These are phyloP conservation scores for Elaphomyces granulatus DNA, from an alignment of 495 filamentous ascomycete species.

Conservation along the genomic window DNA sequence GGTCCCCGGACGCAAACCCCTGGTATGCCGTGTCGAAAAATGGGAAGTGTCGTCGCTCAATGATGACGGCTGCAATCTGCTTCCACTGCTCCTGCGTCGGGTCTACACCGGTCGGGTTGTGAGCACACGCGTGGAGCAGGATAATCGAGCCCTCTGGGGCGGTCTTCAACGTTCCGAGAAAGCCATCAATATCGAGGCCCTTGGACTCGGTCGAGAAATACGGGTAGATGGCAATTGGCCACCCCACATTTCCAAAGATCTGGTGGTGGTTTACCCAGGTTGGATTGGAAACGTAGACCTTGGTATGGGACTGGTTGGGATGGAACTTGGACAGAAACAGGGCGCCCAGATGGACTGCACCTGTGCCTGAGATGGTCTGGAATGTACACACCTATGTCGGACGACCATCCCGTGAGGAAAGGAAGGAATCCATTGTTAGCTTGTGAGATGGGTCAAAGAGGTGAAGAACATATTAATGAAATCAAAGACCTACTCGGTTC, in stretches of 20 bases:
- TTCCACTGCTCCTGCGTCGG: constrained; percentile 91
- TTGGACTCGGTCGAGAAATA: constrained; percentile 82
- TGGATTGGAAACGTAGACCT: constrained; percentile 79
- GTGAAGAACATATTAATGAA: too few relatives aligned
- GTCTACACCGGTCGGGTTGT: constrained; percentile 97
- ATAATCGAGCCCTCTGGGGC: constrained; percentile 72
- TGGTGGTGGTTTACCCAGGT: constrained; percentile 99
- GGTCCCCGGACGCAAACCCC: constrained; percentile 88
- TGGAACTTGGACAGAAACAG: constrained; percentile 43
- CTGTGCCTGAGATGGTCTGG: constrained; percentile 47
- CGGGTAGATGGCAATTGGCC: constrained; percentile 70
- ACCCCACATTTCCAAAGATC: constrained; percentile 84
- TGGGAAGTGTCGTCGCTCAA: constrained; percentile 70
- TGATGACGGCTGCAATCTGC: constrained; percentile 63
- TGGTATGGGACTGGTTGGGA: constrained; percentile 36
- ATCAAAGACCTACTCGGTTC: constrained; percentile 52
- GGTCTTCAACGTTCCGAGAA: constrained; percentile 49
- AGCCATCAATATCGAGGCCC: constrained; percentile 82
- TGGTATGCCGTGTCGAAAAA: constrained; percentile 99
- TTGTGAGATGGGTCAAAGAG: background rate
- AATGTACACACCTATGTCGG: constrained; percentile 35
- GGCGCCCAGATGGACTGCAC: constrained; percentile 41
- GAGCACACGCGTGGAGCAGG: constrained; percentile 90
- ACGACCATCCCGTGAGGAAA: too few relatives aligned
- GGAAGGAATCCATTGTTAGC: background rate